Evolutionary conservation across 768 basidiomycete genomes (phyloP).

Genomic region (Brasilioporus rufonigricans): DNA sequence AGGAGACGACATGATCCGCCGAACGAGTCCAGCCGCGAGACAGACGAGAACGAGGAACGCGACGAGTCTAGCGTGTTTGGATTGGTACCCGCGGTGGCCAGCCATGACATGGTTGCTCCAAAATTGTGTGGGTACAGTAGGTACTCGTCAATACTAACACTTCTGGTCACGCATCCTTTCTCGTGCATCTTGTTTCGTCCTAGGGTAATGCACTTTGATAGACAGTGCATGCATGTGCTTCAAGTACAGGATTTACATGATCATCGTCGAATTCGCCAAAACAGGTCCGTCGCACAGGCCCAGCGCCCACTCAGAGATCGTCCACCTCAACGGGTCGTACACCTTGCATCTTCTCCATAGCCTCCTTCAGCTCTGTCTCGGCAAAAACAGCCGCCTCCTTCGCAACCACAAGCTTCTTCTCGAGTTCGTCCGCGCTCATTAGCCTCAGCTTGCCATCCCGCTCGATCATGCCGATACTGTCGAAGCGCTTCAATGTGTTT

Average conservation of each 20-base stretch:
- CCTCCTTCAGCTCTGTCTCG: conserved; percentile 71
- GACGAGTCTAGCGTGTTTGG: conserved; percentile 16
- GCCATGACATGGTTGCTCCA: too few species aligned
- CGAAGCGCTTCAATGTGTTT: conserved; percentile 66
- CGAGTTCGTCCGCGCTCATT: conserved; percentile 72
- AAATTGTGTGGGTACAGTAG: too few species aligned
- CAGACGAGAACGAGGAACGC: conserved; percentile 24
- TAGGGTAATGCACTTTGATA: too few species aligned
- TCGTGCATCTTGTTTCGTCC: too few species aligned
- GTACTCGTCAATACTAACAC: too few species aligned
- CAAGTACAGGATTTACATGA: too few species aligned
- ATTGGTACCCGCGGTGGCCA: too few species aligned
- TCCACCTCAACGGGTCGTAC: conserved; percentile 47
- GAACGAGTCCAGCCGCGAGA: conserved; percentile 20
- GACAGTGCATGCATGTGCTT: too few species aligned
- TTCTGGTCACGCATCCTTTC: too few species aligned
- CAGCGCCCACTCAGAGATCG: conserved; percentile 23
- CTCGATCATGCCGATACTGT: conserved; percentile 57
- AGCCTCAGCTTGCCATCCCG: conserved; percentile 39
- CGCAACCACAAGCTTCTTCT: conserved; percentile 67
- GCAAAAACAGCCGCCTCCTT: conserved; percentile 70
- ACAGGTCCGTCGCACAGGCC: not conserved
- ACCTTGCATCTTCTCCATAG: conserved; percentile 65
- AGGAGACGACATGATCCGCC: conserved; percentile 6
- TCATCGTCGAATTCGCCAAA: too few species aligned